Base-by-base conservation (phyloP, 441 rosid species). In the Pelargonium myrrhifolium region DNA sequence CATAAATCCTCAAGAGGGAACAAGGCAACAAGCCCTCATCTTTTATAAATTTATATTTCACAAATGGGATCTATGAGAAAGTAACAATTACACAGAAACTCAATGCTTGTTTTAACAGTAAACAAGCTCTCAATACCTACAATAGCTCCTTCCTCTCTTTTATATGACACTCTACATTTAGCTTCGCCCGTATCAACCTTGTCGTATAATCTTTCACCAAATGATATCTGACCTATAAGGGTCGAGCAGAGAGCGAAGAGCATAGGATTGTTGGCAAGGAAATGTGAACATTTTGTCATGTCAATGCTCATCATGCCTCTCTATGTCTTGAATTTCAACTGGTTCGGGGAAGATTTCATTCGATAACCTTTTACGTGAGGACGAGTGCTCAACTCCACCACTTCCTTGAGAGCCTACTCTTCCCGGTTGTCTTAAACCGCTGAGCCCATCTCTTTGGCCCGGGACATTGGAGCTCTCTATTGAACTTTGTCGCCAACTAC, bases 261-360 rank as follows among this genome's bases (percentile, higher is more conserved):
- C 39, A 35, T 35, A 35, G 39, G 39, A 5, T 35, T 28, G 31
- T 28, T 28, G 31, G 31, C 31, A 28, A 28, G 31, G 31, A 28
- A 28, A 28, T 28, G 31, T 28, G 3, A 28, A 28, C 31, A 28
- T 4, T 4, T 4, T 35, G 39, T 35, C 39, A 35, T 35, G 39
- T 35, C 39, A 35, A 64, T 80, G 77, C 76, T 55, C 81, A 74
- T 74, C 82, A 65, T 73, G 77, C 73, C 78, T 82, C 73, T 85
- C 99, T 73, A 71, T 20, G 49, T 81, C 91, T 31, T 62, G 82
- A 21, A 28, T 72, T 17, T 76, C 78, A 1, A 72, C 55, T 49
- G 95, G 96, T 77, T 90, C 98, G 0, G 98, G 99, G 78, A 81
- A 87, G 49, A 95, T 89, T 75, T 95, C 98, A 64, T 74, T 85